Percentiles rank a stretch among this genome's conserved stretches.
Evolutionary conservation across 2,329 filamentous ascomycete genomes (phyloP).

Genomic region (Apiospora marii): DNA sequence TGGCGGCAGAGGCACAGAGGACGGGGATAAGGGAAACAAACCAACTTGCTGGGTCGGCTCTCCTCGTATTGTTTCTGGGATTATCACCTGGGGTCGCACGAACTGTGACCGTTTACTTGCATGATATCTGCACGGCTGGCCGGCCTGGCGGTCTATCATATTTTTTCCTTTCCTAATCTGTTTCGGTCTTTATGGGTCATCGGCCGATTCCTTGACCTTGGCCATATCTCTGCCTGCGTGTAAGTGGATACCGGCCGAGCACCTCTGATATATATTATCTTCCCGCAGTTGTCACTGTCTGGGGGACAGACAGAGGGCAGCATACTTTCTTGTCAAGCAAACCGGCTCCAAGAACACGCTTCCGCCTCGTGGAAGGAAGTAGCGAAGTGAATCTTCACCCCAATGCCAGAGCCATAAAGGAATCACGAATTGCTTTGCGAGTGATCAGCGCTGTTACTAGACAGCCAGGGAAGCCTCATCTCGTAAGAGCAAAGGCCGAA

Average conservation of each 20-base stretch:
- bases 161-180: neutral
- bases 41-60: neutral
- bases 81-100: slow-evolving; percentile 1
- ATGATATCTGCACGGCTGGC: slow-evolving; percentile 18
- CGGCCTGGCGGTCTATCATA: neutral
- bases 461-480: slow-evolving; percentile 37
- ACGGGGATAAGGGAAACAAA: neutral
- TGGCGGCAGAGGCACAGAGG: neutral
- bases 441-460: slow-evolving; percentile 43
- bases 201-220: slow-evolving; percentile 1
- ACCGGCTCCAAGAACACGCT: neutral
- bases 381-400: neutral
- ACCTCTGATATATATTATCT: neutral
- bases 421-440: neutral
- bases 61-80: neutral
- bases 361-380: neutral
- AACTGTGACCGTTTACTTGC: neutral
- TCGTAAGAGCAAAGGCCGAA: neutral
- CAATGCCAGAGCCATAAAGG: neutral
- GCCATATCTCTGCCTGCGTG: neutral
- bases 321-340: neutral
- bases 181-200: slow-evolving; percentile 7
- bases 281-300: neutral
- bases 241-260: neutral
- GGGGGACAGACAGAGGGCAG: neutral